These are phyloP conservation scores for Paramarasmius palmivorus DNA, from an alignment of 1,284 basidiomycete species.

Conservation along the genomic window DNA sequence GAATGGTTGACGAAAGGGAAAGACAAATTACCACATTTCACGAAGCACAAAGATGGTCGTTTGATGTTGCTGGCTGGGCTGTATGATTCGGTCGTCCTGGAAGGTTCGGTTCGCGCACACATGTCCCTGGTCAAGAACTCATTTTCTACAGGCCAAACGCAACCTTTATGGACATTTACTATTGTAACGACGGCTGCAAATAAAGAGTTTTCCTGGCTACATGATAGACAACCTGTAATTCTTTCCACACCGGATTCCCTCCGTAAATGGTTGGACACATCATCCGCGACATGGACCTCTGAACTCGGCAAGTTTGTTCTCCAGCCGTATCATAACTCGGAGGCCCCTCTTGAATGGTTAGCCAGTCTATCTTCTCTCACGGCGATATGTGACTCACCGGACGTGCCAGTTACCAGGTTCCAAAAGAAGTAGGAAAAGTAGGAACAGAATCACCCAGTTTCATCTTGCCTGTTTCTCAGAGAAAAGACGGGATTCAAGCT, in stretches of 20 bases:
- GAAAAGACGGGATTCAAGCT: constrained; percentile 88
- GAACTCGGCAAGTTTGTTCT: constrained; percentile 62
- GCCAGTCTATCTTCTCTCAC: constrained; percentile 22
- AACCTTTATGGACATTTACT: constrained; percentile 80
- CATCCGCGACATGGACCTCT: constrained; percentile 59
- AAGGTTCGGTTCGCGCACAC: constrained; percentile 40
- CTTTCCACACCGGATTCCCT: constrained; percentile 66
- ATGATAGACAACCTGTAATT: constrained; percentile 93
- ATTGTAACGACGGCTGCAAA: constrained; percentile 85
- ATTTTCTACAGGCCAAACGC: constrained; percentile 43
- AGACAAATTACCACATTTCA: constrained; percentile 79
- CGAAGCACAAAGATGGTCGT: constrained; percentile 61
- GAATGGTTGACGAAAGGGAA: constrained; percentile 89
- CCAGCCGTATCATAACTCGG: constrained; percentile 59
- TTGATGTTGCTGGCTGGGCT: constrained; percentile 89
- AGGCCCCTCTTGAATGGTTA: constrained; percentile 69
- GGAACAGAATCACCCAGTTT: constrained; percentile 82
- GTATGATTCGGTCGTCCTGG: constrained; percentile 74
- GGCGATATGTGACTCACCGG: constrained; percentile 1
- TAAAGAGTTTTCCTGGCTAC: constrained; percentile 74
- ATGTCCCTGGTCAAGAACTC: constrained; percentile 14
- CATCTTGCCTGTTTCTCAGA: constrained; percentile 75
- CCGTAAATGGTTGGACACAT: constrained; percentile 79
- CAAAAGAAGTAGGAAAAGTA: constrained; percentile 89
- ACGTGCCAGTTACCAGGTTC: constrained; percentile 75